These are phyloP conservation scores for Aspergillus udagawae DNA, from an alignment of 2,329 filamentous ascomycete species.

Conservation along the genomic window DNA sequence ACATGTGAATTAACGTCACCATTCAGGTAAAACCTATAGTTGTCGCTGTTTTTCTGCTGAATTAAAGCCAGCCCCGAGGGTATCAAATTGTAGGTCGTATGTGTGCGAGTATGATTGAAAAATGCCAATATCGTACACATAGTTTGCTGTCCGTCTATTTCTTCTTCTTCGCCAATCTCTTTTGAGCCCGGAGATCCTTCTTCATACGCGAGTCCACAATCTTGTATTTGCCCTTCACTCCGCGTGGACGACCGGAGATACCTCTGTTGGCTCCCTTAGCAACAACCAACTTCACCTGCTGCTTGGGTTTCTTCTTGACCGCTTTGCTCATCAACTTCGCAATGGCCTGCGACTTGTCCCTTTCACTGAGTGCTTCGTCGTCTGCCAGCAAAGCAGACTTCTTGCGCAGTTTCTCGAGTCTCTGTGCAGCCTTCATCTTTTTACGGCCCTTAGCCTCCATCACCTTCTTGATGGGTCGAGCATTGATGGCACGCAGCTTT, in stretches of 20 bases:
- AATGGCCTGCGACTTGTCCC: slow-evolving; percentile 88
- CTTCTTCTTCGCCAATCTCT: slow-evolving; percentile 73
- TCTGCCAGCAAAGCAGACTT: slow-evolving; percentile 88
- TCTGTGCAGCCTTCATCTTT: slow-evolving; percentile 90
- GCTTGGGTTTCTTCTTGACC: slow-evolving; percentile 78
- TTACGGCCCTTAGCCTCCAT: slow-evolving; percentile 93
- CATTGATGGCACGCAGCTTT: slow-evolving; percentile 87
- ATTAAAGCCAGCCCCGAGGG: slow-evolving; percentile 10
- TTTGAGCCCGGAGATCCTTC: slow-evolving; percentile 88
- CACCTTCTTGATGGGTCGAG: slow-evolving; percentile 97
- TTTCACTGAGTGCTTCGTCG: slow-evolving; percentile 89
- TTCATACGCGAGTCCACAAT: slow-evolving; percentile 95
- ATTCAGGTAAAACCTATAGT: neutral
- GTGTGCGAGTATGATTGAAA: slow-evolving; percentile 1
- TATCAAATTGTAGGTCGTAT: slow-evolving; percentile 15
- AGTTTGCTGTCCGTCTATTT: slow-evolving; percentile 21
- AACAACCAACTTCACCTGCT: slow-evolving; percentile 81
- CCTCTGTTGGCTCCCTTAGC: slow-evolving; percentile 80
- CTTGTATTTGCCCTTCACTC: slow-evolving; percentile 94
- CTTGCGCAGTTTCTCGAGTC: slow-evolving; percentile 91
- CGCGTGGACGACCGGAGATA: slow-evolving; percentile 78
- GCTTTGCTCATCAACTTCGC: slow-evolving; percentile 76
- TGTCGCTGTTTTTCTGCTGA: neutral
- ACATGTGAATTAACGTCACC: neutral
- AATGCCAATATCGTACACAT: slow-evolving; percentile 7